Evolutionary conservation across 441 rosid species (phyloP).

Genomic region (Melianthus villosus): DNA sequence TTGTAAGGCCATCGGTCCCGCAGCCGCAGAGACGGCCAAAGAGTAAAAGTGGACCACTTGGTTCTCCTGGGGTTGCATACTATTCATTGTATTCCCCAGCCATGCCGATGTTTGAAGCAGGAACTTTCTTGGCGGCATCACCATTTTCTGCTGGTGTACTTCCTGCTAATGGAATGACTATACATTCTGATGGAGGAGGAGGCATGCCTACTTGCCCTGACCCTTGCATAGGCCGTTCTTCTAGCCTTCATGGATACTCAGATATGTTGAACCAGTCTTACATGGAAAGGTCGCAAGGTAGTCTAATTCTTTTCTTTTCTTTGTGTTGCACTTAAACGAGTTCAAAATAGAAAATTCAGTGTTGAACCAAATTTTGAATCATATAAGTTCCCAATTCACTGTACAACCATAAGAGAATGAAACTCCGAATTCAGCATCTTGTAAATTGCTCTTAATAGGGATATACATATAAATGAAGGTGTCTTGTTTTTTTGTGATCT

Average conservation of each 20-base stretch:
- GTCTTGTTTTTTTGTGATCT: no score
- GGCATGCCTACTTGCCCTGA: constrained; percentile 33
- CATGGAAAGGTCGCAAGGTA: constrained; percentile 34
- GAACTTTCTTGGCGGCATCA: constrained; percentile 35
- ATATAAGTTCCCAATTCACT: no score
- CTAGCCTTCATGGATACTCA: constrained; percentile 81
- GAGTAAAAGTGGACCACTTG: constrained; percentile 94
- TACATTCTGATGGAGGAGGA: constrained; percentile 24
- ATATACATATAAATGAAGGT: no score
- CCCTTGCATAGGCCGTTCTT: constrained; percentile 80
- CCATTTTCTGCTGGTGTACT: constrained; percentile 67
- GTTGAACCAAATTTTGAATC: no score
- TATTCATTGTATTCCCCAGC: constrained; percentile 64
- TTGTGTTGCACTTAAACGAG: neutral
- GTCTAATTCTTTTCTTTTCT: neutral
- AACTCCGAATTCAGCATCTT: no score
- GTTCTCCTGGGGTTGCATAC: constrained; percentile 73
- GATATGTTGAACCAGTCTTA: constrained; percentile 27
- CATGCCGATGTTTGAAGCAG: constrained; percentile 40
- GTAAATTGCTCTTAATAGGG: no score
- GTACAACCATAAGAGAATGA: no score
- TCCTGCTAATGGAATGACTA: constrained; percentile 30
- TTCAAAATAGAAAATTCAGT: no score
- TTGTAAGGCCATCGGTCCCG: constrained; percentile 25
- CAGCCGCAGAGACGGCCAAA: constrained; percentile 56